These are phyloP conservation scores for Dactylellina leptospora DNA, from an alignment of 2,329 filamentous ascomycete genomes.

Conservation along the genomic window DNA sequence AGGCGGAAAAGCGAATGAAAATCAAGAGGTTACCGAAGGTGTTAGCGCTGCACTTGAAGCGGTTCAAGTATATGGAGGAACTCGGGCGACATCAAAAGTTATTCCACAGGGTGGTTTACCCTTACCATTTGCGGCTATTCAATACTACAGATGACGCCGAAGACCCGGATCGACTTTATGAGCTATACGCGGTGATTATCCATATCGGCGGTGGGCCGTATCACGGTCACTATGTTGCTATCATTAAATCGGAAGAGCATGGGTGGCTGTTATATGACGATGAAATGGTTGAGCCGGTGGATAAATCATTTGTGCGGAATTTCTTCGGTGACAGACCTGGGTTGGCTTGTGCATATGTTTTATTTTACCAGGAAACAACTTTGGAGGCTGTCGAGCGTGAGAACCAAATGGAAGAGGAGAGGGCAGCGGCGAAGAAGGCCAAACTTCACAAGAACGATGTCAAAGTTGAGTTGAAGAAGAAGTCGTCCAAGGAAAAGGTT, in stretches of 20 bases:
- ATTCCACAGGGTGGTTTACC: slow-evolving; percentile 95
- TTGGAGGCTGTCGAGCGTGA: slow-evolving; percentile 68
- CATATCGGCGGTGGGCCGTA: slow-evolving; percentile 97
- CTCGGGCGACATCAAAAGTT: slow-evolving; percentile 92
- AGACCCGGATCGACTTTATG: slow-evolving; percentile 91
- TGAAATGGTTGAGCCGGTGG: slow-evolving; percentile 97
- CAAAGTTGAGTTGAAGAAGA: slow-evolving; percentile 54
- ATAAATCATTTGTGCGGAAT: slow-evolving; percentile 90
- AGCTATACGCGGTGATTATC: slow-evolving; percentile 95
- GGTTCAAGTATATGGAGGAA: slow-evolving; percentile 98
- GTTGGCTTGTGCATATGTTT: slow-evolving; percentile 89
- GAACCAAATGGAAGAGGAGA: slow-evolving; percentile 55
- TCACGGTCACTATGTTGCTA: slow-evolving; percentile 96
- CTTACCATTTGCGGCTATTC: slow-evolving; percentile 94
- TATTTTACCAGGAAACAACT: slow-evolving; percentile 95
- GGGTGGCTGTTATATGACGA: slow-evolving; percentile 98
- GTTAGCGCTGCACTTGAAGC: slow-evolving; percentile 88
- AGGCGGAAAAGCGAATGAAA: slow-evolving; percentile 99
- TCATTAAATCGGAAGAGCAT: slow-evolving; percentile 95
- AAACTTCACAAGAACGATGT: slow-evolving; percentile 51
- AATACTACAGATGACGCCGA: slow-evolving; percentile 96
- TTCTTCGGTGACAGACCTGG: slow-evolving; percentile 95
- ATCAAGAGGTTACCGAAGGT: slow-evolving; percentile 94
- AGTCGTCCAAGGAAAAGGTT: slow-evolving; percentile 54
- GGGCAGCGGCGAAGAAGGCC: slow-evolving; percentile 53